phyloP scores from a whole-genome alignment of 169 alveolate genomes.

The Plasmodium inui region DNA sequence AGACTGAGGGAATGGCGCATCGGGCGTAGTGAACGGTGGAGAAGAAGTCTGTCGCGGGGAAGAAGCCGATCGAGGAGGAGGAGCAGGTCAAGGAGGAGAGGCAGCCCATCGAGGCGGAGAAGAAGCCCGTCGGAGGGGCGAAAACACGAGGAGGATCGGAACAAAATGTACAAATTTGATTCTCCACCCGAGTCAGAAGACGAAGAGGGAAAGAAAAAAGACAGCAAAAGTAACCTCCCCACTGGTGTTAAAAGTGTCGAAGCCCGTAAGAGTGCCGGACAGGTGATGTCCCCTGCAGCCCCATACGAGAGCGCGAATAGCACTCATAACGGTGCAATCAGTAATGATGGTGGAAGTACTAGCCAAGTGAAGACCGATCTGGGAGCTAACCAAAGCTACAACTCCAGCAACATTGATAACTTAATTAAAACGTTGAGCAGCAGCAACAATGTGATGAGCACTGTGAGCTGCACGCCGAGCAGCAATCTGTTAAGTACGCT shows the following conservation, averaged over 20 bases:
- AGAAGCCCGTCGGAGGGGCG: background rate
- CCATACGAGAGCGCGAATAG: background rate
- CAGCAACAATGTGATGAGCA: background rate
- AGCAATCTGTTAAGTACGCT: constrained; percentile 1
- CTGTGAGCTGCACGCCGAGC: background rate
- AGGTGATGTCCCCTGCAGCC: background rate
- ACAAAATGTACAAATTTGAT: constrained; percentile 52
- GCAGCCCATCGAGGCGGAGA: background rate
- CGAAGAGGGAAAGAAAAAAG: background rate
- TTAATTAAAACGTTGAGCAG: constrained; percentile 32
- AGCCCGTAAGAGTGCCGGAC: background rate
- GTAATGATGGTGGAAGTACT: background rate
- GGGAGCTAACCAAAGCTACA: background rate
- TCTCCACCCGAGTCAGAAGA: constrained; percentile 50
- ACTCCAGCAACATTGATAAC: constrained; percentile 19
- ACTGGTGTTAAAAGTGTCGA: background rate
- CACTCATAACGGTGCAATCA: background rate
- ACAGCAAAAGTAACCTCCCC: background rate
- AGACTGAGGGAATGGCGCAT: background rate
- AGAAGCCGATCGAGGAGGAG: constrained; percentile 11
- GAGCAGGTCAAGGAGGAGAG: background rate
- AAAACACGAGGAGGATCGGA: background rate
- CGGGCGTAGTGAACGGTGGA: background rate
- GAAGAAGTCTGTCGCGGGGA: background rate
- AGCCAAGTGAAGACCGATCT: background rate